Percentiles rank a stretch among this genome's conserved stretches.
Conservation (phyloP, 1,139 yeast genomes). For the Lodderomyces elongisporus region DNA sequence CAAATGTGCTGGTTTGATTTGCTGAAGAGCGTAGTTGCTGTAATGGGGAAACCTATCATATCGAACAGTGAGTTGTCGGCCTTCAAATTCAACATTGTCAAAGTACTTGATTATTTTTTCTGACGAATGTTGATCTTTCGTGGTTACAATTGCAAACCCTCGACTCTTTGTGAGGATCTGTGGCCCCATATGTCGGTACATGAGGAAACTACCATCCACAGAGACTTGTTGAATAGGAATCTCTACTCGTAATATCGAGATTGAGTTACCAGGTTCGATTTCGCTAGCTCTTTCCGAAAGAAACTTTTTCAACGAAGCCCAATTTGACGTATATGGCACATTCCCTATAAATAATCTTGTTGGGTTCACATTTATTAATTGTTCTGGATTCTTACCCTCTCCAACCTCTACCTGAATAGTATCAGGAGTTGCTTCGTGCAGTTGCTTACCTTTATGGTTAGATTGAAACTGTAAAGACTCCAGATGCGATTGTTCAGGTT, state of each 20-base stretch:
- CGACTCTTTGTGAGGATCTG: conserved; percentile 24
- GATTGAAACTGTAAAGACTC: no score
- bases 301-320: conserved; percentile 51
- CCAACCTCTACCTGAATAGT: conserved; percentile 21
- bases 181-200: conserved; percentile 1
- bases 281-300: conserved; percentile 33
- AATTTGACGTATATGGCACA: conserved; percentile 52
- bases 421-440: no score
- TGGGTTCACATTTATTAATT: conserved; percentile 29
- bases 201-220: conserved; percentile 4
- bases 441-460: no score
- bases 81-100: conserved; percentile 50
- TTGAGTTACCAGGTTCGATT: conserved; percentile 21
- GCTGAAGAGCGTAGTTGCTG: conserved; percentile 31
- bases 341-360: conserved; percentile 49
- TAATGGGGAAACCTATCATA: conserved; percentile 48
- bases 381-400: conserved; percentile 27
- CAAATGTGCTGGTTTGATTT: conserved; percentile 11
- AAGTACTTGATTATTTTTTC: conserved; percentile 45
- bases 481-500: no score
- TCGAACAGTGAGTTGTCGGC: conserved; percentile 56
- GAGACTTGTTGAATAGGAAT: conserved; percentile 40
- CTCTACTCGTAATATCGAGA: conserved; percentile 48
- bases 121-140: conserved; percentile 46
- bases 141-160: conserved; percentile 66